Evolutionary conservation across 805 yeast species (phyloP), one percentile per base, ranked within the genome.

Genomic region (Cyberlindnera mycetangii): DNA sequence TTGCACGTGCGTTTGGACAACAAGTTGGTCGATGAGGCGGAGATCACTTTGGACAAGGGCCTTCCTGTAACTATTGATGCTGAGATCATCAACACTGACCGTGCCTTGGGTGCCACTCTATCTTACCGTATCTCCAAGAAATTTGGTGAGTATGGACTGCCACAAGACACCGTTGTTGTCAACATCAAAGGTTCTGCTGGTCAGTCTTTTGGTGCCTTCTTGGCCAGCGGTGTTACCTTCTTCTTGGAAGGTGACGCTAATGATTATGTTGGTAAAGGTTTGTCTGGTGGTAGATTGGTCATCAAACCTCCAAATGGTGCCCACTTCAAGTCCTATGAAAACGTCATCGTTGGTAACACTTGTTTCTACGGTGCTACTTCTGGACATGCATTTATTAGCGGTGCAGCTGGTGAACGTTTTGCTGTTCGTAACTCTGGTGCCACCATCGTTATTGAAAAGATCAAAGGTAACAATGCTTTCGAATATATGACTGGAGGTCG

Each of bases 401-500:
- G 99, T 76, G 81, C 90, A 67, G 98, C 97, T 32, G 98, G 99
- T 52, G 99, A 92, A 74, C 83, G 99, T 68, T 92, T 92, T 66
- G 96, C 95, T 16, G 99, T 92, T 48, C 86, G 99, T 74, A 92
- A 92, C 78, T 93, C 98, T 24, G 99, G 99, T 68, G 98, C 98
- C 34, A 85, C 85, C 44, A 93, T 96, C 52, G 97, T 93, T 50
- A 89, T 89, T 54, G 99, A 92, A 69, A 97, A 96, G 62, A 62
- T 70, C 47, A 83, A 87, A 52, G 99, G 99, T 72, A 97, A 92
- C 67, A 97, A 92, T 66, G 99, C 99, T 41, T 92, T 97, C 72
- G 99, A 92, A 71, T 92, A 92, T 71, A 92, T 92, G 99, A 90
- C 98, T 56, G 98, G 99, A 66, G 99, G 99, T 65, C 81, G 98